Conservation (phyloP, 768 basidiomycete genomes). For the Gloeostereum incarnatum region DNA sequence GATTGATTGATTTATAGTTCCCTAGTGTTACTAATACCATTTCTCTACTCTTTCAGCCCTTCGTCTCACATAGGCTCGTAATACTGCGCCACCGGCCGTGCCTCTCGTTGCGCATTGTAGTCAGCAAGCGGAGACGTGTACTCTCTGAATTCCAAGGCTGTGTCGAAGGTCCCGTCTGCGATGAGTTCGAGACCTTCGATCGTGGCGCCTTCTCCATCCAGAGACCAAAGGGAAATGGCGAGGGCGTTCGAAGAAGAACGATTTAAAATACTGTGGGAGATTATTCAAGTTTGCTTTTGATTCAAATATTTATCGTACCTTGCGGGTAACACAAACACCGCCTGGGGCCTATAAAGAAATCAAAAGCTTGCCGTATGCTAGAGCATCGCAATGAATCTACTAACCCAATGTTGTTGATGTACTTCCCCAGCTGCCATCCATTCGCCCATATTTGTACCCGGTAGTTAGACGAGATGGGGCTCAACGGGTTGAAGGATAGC, state of each 20-base stretch:
- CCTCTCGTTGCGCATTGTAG: conserved; percentile 23
- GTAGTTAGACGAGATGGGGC: conserved; percentile 33
- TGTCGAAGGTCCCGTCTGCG: conserved; percentile 34
- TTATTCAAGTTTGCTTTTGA: neutral
- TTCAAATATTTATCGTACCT: conserved; percentile 19
- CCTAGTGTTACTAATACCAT: neutral
- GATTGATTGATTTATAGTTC: conserved; percentile 22
- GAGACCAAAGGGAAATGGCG: conserved; percentile 39
- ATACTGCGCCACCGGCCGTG: conserved; percentile 19
- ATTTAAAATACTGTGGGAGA: conserved; percentile 25
- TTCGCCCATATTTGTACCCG: conserved; percentile 41
- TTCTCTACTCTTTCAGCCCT: neutral
- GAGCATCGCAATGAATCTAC: conserved; percentile 3
- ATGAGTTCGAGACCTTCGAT: conserved; percentile 31
- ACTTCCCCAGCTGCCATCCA: conserved; percentile 47
- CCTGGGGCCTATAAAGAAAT: conserved; percentile 31
- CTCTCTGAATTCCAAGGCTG: conserved; percentile 27
- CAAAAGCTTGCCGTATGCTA: neutral
- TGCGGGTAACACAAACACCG: conserved; percentile 39
- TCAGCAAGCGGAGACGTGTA: conserved; percentile 33
- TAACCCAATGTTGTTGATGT: conserved; percentile 41
- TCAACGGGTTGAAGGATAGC: conserved; percentile 34
- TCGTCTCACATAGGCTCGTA: conserved; percentile 21
- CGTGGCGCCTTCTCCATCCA: conserved; percentile 30
- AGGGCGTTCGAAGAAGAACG: conserved; percentile 34